Evolutionary conservation across 148 eudicot genomes (phyloP), one percentile per base, ranked within the genome.

Genomic region (Talinum fruticosum): DNA sequence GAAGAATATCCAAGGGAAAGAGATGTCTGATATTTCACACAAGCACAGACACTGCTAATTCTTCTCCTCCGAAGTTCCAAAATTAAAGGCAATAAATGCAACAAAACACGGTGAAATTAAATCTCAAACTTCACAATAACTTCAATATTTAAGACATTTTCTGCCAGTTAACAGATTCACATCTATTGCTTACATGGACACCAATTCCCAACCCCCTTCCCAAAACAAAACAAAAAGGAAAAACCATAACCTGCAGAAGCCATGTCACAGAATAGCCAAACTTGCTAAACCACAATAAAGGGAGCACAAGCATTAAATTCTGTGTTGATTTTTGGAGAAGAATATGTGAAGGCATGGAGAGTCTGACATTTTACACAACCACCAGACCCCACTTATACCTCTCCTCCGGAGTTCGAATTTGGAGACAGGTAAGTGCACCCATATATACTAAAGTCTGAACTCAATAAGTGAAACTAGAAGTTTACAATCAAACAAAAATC

Each of bases 241-340:
- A 4, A 10, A 49, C 18, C 16, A 51, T 14, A 51, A 51, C 44
- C 4, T 1, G 44, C 1, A 51, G 4, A 61, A 8, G 32, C 66
- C 6, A 76, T 76, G 78, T 76, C 1, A 30, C 78, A 76, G 78
- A 76, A 76, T 19, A 76, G 78, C 78, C 78, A 75, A 75, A 75
- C 78, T 75, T 75, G 57, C n/a, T 26, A 29, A 62, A 75, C 78
- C 65, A 44, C 78, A 26, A 16, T 41, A 28, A 19, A 64, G 30
- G 70, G 70, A 26, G 70, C 69, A 75, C 57, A 75, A 62, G 78
- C 78, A 75, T 75, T 75, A 75, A 26, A 62, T 75, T 24, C 78
- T 41, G 78, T 28, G 29, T 38, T 38, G 16, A 62, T 38, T 26
- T 64, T 38, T 5, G 70, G 78, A 64, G 70, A 66, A 75, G 33